A percentile compares a stretch with the other conserved stretches of the same genome.
These are phyloP conservation scores for Phytophthora tubulina DNA, from an alignment of 352 stramenopile species.

Conservation along the genomic window DNA sequence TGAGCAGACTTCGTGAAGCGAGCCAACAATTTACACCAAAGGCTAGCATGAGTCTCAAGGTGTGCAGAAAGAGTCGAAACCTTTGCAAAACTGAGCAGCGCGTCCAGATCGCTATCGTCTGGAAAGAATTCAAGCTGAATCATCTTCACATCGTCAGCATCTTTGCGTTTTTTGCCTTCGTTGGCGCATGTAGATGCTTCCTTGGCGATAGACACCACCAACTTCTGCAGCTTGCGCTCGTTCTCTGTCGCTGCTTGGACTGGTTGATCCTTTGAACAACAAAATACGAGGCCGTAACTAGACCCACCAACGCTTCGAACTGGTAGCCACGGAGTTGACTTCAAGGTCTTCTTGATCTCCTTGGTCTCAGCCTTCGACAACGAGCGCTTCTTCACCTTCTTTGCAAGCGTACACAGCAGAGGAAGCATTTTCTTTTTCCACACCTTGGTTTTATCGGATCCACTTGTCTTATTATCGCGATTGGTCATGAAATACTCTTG, in stretches of 20 bases:
- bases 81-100: conserved; percentile 51
- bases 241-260: conserved; percentile 40
- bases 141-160: conserved; percentile 36
- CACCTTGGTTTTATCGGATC: conserved; percentile 31
- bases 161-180: conserved; percentile 4
- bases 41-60: conserved; percentile 35
- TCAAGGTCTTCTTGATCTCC: conserved; percentile 57
- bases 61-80: conserved; percentile 40
- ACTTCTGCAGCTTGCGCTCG: conserved; percentile 54
- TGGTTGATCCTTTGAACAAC: conserved; percentile 44
- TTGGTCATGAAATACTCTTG: conserved; percentile 4
- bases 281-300: conserved; percentile 28
- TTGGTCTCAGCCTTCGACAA: conserved; percentile 53
- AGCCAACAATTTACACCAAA: conserved; percentile 49
- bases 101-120: conserved; percentile 34
- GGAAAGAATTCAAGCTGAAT: conserved; percentile 37
- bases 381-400: conserved; percentile 54
- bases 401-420: conserved; percentile 50
- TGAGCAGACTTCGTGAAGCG: conserved; percentile 9
- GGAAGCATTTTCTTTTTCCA: conserved; percentile 58
- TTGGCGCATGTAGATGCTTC: conserved; percentile 6
- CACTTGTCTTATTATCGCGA: not conserved
- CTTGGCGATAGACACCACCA: conserved; percentile 44
- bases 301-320: conserved; percentile 25
- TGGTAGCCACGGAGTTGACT: conserved; percentile 49